Conservation (phyloP, 345 rosid species). For the Conringia planisiliqua region DNA sequence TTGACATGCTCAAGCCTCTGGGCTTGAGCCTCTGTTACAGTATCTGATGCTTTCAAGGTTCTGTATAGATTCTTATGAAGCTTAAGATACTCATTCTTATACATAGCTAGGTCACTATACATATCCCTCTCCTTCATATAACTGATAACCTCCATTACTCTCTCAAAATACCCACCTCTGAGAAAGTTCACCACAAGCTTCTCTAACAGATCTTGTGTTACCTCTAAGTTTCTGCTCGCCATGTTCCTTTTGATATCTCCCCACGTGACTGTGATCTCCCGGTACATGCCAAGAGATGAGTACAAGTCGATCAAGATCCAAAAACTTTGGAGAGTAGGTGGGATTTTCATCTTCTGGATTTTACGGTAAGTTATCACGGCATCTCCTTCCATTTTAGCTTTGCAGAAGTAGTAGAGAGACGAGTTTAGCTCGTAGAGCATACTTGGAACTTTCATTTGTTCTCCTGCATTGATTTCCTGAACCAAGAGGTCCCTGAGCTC, state of each 20-base stretch:
- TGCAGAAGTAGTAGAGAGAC: conserved; percentile 76
- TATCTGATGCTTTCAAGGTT: conserved; percentile 50
- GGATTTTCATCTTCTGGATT: conserved; percentile 50
- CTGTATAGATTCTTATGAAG: conserved; percentile 69
- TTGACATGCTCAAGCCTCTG: conserved; percentile 60
- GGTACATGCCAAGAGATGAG: conserved; percentile 59
- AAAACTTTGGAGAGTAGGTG: conserved; percentile 58
- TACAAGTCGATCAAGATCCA: conserved; percentile 48
- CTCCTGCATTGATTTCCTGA: conserved; percentile 39
- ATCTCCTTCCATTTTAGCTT: conserved; percentile 78
- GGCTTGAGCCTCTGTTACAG: conserved; percentile 61
- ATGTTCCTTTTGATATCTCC: conserved; percentile 75
- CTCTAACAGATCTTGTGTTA: conserved; percentile 62
- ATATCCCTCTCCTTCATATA: conserved; percentile 48
- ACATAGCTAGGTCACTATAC: conserved; percentile 57
- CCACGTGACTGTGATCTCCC: conserved; percentile 74
- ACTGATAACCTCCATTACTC: conserved; percentile 70
- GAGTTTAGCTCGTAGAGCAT: conserved; percentile 56
- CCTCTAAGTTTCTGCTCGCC: conserved; percentile 31
- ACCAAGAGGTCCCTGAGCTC: conserved; percentile 43
- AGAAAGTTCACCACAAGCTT: conserved; percentile 60
- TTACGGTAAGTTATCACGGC: conserved; percentile 53
- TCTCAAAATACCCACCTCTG: conserved; percentile 88
- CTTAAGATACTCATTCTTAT: conserved; percentile 61
- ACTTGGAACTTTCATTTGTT: conserved; percentile 36